Base-by-base conservation (phyloP, 164 flowering plant genomes). In the Echeveria elegans region DNA sequence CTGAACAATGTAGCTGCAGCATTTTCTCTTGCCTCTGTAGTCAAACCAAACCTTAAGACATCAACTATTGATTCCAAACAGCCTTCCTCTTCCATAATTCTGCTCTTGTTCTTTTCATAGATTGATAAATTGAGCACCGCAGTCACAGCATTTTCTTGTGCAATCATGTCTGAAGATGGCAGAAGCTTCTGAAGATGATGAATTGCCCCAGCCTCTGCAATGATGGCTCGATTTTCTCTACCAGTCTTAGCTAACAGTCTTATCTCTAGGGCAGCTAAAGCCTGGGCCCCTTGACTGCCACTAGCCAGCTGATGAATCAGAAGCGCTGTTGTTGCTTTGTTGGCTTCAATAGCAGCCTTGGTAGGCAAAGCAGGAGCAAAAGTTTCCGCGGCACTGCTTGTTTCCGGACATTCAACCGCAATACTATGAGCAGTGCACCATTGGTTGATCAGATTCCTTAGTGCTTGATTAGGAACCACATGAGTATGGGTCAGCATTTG, bases 1-100 rank as follows among this genome's bases (percentile, higher is more conserved):
- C 99, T 95, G 72, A 95, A 95, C 69, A 95, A 77, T 3, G 97
- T 86, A 0, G 99, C 99, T 7, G 99, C 99, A 58, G 99, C 97
- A 72, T 95, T 95, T 74, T 90, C 99, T 72, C 88, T 80, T 31
- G 95, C 92, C 68, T 90, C 97, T 0, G 79, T 81, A 0, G 91
- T 90, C 64, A 73, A 71, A 38, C 99, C 99, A 60, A 72, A 72
- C 67, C 82, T 81, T 65, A 95, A 68, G 50, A 92, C 99, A 18
- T 76, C 76, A 48, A 90, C 92, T 31, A 95, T 84, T 0, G 88
- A 78, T 29, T 73, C 72, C 69, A 95, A 72, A 72, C 96, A 90
- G 24, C 90, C 97, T 48, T 76, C 78, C 65, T 85, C 94, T 30
- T 87, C 88, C 86, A 95, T 90, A 3, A 95, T 90, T 28, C 79